phyloP scores from a whole-genome alignment of 108 stramenopile genomes.

The Cyclotella sp. region DNA sequence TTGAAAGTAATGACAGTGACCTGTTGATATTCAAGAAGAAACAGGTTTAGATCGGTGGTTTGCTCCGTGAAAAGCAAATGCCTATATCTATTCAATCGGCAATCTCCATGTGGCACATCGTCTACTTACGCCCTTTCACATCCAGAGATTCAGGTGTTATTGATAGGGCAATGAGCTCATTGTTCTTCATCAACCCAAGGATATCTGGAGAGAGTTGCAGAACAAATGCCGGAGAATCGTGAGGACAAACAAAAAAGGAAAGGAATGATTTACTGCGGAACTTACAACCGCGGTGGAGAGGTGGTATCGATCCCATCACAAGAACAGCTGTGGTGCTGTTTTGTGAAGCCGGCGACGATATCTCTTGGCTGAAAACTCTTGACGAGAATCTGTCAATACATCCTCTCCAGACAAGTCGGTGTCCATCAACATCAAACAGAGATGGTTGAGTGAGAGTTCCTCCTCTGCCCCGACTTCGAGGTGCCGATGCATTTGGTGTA shows the following conservation, averaged over 20 bases:
- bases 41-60: no score
- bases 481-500: conserved; percentile 31
- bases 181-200: conserved; percentile 36
- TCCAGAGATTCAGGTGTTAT: conserved; percentile 52
- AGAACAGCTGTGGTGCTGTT: conserved; percentile 28
- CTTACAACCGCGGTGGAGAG: conserved; percentile 33
- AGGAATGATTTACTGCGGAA: no score
- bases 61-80: no score
- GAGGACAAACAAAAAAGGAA: no score
- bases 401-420: conserved; percentile 51
- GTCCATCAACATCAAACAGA: conserved; percentile 48
- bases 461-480: conserved; percentile 37
- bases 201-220: background rate
- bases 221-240: no score
- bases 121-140: conserved; percentile 29
- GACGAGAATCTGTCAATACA: conserved; percentile 11
- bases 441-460: conserved; percentile 38
- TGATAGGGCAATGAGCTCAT: conserved; percentile 43
- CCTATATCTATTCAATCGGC: no score
- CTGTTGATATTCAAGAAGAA: no score
- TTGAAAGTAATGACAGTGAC: conserved; percentile 58
- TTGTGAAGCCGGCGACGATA: background rate
- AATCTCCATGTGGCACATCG: no score
- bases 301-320: conserved; percentile 47
- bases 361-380: background rate